A percentile compares a stretch with the other conserved stretches of the same genome.
These are phyloP conservation scores for Phialophora expanda DNA, from an alignment of 2,329 filamentous ascomycete genomes.

Conservation along the genomic window DNA sequence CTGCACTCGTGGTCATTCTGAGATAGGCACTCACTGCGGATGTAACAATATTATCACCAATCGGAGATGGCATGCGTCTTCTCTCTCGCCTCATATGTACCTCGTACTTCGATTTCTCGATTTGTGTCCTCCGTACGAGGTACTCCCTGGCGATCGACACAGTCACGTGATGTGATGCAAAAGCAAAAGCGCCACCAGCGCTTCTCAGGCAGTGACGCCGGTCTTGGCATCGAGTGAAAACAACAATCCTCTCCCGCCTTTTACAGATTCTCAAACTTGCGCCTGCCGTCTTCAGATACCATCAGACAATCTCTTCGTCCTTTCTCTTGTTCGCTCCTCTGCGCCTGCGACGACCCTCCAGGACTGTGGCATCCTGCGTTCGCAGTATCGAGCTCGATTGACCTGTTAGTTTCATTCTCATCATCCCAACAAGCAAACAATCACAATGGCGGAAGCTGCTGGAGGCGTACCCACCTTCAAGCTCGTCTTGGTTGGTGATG, in stretches of 20 bases:
- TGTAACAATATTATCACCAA: neutral
- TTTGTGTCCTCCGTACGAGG: neutral
- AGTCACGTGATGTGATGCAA: constrained; percentile 12
- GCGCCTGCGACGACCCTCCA: constrained; percentile 7
- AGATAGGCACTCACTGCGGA: neutral
- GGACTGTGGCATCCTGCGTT: constrained; percentile 12
- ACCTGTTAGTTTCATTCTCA: constrained; percentile 36
- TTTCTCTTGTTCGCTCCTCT: constrained; percentile 4
- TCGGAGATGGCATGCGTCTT: neutral
- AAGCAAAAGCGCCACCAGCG: neutral
- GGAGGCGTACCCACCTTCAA: constrained; percentile 83
- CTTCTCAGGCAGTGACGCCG: constrained; percentile 14
- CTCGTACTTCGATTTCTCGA: neutral
- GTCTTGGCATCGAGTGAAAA: constrained; percentile 22
- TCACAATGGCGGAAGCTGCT: constrained; percentile 66
- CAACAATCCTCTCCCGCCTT: constrained; percentile 20
- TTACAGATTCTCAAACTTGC: constrained; percentile 19
- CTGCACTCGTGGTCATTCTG: neutral
- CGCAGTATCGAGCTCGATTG: constrained; percentile 41
- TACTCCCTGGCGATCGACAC: neutral
- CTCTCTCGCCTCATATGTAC: neutral
- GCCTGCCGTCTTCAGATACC: constrained; percentile 17
- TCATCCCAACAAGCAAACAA: constrained; percentile 36
- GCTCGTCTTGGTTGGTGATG: constrained; percentile 98
- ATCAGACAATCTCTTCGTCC: constrained; percentile 16